Base-by-base conservation (phyloP, 2,329 filamentous ascomycete genomes). In the Massarina eburnea region DNA sequence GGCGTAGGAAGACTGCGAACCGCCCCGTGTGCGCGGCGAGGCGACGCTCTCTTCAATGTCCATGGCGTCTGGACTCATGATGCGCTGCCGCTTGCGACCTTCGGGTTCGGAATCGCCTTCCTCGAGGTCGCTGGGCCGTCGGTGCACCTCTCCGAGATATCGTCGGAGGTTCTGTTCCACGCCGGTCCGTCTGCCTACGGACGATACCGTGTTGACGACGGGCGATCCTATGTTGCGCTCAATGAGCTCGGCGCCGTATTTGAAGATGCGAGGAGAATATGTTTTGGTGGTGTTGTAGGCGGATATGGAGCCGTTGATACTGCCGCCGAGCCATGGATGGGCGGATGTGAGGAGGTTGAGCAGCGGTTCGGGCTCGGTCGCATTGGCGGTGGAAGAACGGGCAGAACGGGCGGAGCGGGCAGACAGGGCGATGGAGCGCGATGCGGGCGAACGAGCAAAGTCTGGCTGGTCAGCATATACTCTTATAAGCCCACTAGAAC, bases 231-330 rank as follows among this genome's bases (percentile, higher is more conserved):
- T 83, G 57, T 89, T 92, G 37, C 89, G 86, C 70, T 97, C 92
- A 17, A 96, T 85, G 59, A 95, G 90, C 67, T 96, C 90, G 39
- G 89, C 92, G 49, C 91, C 83, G n/a, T 88, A 88, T 68, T 89
- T 73, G n/a, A 79, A 91, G 65, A 96, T 89, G 2, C 88, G 82
- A 0, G 92, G 91, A 1, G 90, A 95, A 61, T 92, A 95, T 57
- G 91, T 89, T 71, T 97, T 96, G 9, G 89, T 91, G 2, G 81
- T 85, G 21, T 87, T 86, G 67, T 97, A 97, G 1, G 89, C 89
- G 1, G 88, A 90, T 7, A 92, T 81, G 0, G 91, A 92, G 41
- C 86, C 85, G 55, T 89, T 89, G 58, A 95, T 91, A 0, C 91
- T 90, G 21, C 84, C 89, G 8, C 89, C 90, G 14, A 96, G 80